Evolutionary conservation across 805 yeast species (phyloP), one percentile per base, ranked within the genome.

Genomic region (Wickerhamiella allomyrinae): DNA sequence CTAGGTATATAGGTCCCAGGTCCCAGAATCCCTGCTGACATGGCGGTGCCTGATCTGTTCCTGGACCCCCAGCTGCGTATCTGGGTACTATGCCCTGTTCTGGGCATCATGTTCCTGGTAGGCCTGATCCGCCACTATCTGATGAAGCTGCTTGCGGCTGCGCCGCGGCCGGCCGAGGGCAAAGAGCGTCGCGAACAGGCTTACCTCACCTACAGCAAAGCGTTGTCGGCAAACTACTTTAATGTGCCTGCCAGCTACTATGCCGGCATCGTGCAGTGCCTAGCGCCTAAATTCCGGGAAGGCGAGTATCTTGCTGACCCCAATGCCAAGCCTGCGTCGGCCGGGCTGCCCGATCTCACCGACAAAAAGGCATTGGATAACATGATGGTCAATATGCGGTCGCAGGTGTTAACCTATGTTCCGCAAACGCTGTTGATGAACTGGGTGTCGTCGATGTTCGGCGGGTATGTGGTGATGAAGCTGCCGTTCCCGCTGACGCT

Each of bases 381-480:
- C 19, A 63, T 91, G 69, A 68, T 78, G 67, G 71, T 69, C 38
- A 77, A 83, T 78, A 72, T 86, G 45, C 85, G 85, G 57, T 78
- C 79, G 7, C 87, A 85, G 56, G 64, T 85, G 49, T 78, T 87
- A 56, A 83, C 76, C 60, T 83, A 78, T 57, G 73, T 86, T 15
- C 96, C 97, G 2, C 97, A 91, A 63, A 84, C 95, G 0, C 59
- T 87, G 31, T 80, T 87, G 49, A 87, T 91, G 95, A 85, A 86
- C 55, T 91, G 96, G 95, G 89, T 89, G 46, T 84, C 83, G 55
- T 82, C 77, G 54, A 87, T 89, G 63, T 91, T 85, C 60, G 84
- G 89, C 11, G 96, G 96, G 0, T 85, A 86, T 49, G 77, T 87
- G 13, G 73, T 85, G 39, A 81, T 81, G 81, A 76, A 76, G 57